Conservation (phyloP, 257 asterid genomes). For the Parsonsia alboflavescens region DNA sequence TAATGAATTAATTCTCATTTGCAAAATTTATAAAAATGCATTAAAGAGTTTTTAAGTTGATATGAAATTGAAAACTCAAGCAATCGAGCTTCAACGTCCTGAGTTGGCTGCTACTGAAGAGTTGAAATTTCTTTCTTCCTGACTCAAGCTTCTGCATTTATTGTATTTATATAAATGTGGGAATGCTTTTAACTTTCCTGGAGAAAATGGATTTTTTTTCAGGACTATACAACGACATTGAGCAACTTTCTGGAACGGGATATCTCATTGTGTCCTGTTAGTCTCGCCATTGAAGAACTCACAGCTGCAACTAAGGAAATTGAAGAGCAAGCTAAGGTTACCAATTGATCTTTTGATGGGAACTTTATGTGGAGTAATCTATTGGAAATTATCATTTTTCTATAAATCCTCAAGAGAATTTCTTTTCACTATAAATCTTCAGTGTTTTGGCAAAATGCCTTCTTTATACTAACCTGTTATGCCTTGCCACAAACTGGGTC, state of each 20-base stretch:
- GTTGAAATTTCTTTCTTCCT: too few species aligned
- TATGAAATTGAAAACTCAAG: too few species aligned
- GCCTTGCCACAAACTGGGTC: background rate
- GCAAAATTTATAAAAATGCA: too few species aligned
- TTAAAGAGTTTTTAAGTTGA: too few species aligned
- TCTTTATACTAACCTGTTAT: background rate
- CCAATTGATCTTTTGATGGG: background rate
- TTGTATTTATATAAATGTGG: background rate
- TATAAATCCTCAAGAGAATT: background rate
- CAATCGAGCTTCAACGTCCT: too few species aligned
- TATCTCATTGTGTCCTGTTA: conserved; percentile 51
- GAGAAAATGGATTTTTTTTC: conserved; percentile 1
- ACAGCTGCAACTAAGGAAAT: conserved; percentile 45
- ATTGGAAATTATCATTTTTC: background rate
- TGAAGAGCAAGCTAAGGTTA: conserved; percentile 58
- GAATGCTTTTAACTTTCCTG: background rate
- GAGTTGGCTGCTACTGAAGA: too few species aligned
- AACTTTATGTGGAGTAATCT: background rate
- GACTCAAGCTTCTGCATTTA: too few species aligned
- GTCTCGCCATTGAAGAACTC: conserved; percentile 63
- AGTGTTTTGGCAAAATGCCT: background rate
- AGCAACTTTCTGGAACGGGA: conserved; percentile 41
- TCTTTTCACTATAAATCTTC: background rate
- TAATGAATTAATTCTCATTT: too few species aligned
- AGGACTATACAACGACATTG: conserved; percentile 52